These are phyloP conservation scores for Chytriomyces confervae DNA, from an alignment of 192 early-diverging fungal genomes.

Conservation along the genomic window DNA sequence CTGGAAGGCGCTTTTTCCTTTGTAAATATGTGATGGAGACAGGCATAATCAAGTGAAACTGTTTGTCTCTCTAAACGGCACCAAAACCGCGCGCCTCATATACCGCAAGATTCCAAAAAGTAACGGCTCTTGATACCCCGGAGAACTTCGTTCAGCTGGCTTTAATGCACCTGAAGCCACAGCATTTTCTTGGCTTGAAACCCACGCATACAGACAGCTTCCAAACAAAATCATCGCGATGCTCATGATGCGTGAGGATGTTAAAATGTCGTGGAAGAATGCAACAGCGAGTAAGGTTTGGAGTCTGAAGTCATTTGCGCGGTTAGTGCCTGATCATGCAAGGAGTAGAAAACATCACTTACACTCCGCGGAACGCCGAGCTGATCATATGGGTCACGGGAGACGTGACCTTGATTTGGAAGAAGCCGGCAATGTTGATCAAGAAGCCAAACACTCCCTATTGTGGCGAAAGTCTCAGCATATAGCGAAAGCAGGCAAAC, in stretches of 20 bases:
- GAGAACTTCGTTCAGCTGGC: too few relatives aligned
- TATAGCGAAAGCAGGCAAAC: not conserved
- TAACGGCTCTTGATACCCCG: too few relatives aligned
- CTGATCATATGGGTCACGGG: slow-evolving; percentile 66
- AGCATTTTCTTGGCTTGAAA: not conserved
- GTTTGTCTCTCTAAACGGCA: too few relatives aligned
- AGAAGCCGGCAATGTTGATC: slow-evolving; percentile 67
- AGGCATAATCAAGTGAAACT: too few relatives aligned
- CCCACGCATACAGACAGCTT: slow-evolving; percentile 28
- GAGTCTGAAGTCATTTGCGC: not conserved
- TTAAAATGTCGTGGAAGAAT: slow-evolving; percentile 29
- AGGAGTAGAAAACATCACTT: slow-evolving; percentile 35
- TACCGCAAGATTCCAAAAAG: too few relatives aligned
- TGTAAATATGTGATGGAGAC: too few relatives aligned
- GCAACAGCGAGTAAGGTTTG: slow-evolving; percentile 33
- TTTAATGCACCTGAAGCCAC: not conserved
- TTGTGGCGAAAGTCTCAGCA: not conserved
- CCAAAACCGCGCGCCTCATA: too few relatives aligned
- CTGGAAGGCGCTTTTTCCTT: too few relatives aligned
- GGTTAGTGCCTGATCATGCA: not conserved
- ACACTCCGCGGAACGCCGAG: slow-evolving; percentile 66
- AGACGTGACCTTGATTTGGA: slow-evolving; percentile 68
- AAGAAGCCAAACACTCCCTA: slow-evolving; percentile 64
- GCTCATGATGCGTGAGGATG: slow-evolving; percentile 1
- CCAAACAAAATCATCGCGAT: slow-evolving; percentile 25